Base-by-base conservation (phyloP, 108 stramenopile genomes). In the Schizochytrium sp. region DNA sequence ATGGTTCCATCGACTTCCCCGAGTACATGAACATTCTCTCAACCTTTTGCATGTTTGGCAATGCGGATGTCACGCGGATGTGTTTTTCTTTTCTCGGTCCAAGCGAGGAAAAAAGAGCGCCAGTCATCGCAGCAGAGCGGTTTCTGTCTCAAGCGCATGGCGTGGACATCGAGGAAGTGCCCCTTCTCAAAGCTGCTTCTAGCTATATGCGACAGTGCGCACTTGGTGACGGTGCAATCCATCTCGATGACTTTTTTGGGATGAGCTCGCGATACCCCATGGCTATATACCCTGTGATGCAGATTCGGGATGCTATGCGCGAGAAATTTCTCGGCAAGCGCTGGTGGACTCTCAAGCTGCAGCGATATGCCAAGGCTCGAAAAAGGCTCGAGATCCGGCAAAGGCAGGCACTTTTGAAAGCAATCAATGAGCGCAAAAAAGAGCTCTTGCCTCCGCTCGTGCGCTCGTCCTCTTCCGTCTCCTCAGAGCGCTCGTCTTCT, bases 21-120 rank as follows among this genome's bases (percentile, higher is more conserved):
- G 76, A 83, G 28, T 53, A 25, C 45, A 53, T 83, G 76, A 83
- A 83, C 76, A 83, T 83, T 23, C 45, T 83, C 19, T 47, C 76
- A 1, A 83, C 76, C 19, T 83, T 83, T 83, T 53, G 76, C 76
- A 83, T 83, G 76, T 83, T 83, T 34, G 76, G 76, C 6, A 83
- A 53, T 34, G 1, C 14, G 6, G 76, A 83, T 43, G 76, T 83
- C 12, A 53, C 76, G 25, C 45, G 45, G 18, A 83, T 83, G 76
- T 83, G 76, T 83, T 83, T 83, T 23, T 53, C 45, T 6, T 83
- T 83, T 34, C 6, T 83, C 43, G 48, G 51, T 34, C 76, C 76
- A 4, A 53, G 48, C 76, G 76, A 53, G 25, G 76, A 4, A 2
- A 53, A 16, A 23, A 10, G 28, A 6, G 76, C 76, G 44, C 45